Percentiles rank a stretch among this genome's conserved stretches.
phyloP scores from a whole-genome alignment of 1,284 basidiomycete genomes.

The Paramarasmius palmivorus region DNA sequence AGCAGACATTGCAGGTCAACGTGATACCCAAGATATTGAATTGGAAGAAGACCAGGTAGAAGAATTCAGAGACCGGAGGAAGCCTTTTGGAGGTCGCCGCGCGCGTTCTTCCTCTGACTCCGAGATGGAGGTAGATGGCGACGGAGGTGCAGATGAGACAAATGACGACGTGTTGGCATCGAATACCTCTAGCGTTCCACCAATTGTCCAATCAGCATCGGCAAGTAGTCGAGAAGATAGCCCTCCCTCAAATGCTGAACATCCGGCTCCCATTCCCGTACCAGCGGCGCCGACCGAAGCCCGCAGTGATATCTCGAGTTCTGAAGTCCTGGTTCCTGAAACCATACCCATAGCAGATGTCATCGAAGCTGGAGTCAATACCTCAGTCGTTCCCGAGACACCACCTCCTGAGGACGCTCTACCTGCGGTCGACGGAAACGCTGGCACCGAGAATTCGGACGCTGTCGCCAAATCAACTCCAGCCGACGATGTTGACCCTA shows the following conservation, averaged over 20 bases:
- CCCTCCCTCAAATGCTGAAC: background rate
- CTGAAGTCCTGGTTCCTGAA: background rate
- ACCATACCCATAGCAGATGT: background rate
- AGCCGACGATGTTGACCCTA: constrained; percentile 9
- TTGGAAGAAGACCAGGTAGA: constrained; percentile 11
- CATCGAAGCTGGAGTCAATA: too few species aligned
- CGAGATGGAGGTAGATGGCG: background rate
- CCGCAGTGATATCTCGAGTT: too few species aligned
- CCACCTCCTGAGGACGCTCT: background rate
- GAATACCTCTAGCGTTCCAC: background rate
- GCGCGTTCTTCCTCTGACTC: constrained; percentile 2
- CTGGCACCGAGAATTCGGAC: background rate
- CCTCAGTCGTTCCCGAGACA: too few species aligned
- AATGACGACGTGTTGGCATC: background rate
- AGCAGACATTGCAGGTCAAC: background rate
- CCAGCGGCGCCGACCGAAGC: too few species aligned
- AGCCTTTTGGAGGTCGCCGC: background rate
- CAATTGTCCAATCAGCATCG: background rate
- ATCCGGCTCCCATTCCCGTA: too few species aligned
- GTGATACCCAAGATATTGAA: constrained; percentile 1
- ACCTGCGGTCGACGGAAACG: background rate
- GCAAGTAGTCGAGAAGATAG: background rate
- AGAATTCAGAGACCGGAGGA: background rate
- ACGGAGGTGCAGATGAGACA: background rate
- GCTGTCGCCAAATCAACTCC: background rate